Evolutionary conservation across 192 early-diverging fungal genomes (phyloP).

Genomic region (Rhizophagus clarus): DNA sequence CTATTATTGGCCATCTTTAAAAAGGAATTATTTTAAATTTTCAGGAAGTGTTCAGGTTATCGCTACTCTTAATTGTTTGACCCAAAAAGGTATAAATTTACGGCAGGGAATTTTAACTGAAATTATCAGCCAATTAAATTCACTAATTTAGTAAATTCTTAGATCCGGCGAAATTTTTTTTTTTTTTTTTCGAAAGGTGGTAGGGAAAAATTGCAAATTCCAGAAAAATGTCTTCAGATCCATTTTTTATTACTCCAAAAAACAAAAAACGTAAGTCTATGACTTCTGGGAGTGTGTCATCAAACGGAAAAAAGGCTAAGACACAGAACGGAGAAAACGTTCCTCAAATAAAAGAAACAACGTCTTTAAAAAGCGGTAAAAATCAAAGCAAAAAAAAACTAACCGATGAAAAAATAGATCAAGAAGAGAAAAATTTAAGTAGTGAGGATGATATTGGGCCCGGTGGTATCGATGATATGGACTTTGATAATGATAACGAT

Average conservation of each 20-base stretch:
- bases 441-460: slow-evolving; percentile 52
- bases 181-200: too few species aligned
- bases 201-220: too few species aligned
- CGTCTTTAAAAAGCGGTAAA: slow-evolving; percentile 17
- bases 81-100: too few species aligned
- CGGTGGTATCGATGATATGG: slow-evolving; percentile 62
- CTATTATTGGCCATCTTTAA: background rate
- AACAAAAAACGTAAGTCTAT: background rate
- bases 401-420: slow-evolving; percentile 19
- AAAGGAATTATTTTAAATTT: too few species aligned
- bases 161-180: too few species aligned
- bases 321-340: slow-evolving; percentile 23
- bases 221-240: background rate
- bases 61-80: too few species aligned
- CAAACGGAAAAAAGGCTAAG: background rate
- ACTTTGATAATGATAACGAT: slow-evolving; percentile 43
- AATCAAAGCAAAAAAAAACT: slow-evolving; percentile 11
- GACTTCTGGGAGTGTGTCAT: background rate
- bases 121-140: too few species aligned
- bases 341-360: slow-evolving; percentile 33
- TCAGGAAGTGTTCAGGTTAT: too few species aligned
- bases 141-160: too few species aligned
- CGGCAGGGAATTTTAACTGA: too few species aligned
- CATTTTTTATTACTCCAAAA: background rate
- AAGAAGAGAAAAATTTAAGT: slow-evolving; percentile 47